Percentiles rank a stretch among this genome's conserved stretches.
Conservation (phyloP, 2,329 filamentous ascomycete species). For the Monascus ruber region DNA sequence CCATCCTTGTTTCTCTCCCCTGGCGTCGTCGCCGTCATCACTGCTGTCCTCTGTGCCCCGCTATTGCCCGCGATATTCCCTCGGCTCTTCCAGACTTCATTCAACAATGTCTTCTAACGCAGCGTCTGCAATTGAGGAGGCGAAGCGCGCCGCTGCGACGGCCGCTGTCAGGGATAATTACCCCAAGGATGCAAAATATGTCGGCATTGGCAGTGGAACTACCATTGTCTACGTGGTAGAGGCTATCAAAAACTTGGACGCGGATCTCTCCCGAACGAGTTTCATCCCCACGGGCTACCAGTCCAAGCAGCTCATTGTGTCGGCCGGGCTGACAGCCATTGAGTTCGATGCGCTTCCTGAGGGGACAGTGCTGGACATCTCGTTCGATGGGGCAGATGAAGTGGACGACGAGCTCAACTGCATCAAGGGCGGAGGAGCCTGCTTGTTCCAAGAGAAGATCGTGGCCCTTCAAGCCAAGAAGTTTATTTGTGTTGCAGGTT, state of each 20-base stretch:
- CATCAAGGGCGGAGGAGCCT: conserved; percentile 97
- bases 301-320: conserved; percentile 73
- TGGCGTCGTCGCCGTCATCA: not conserved
- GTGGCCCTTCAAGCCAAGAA: conserved; percentile 74
- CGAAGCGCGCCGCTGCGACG: conserved; percentile 49
- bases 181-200: conserved; percentile 43
- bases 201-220: conserved; percentile 54
- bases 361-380: conserved; percentile 62
- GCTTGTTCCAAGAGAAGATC: conserved; percentile 93
- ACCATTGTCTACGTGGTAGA: conserved; percentile 59
- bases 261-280: conserved; percentile 49
- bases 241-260: conserved; percentile 43
- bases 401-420: conserved; percentile 90
- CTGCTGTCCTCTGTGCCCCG: not conserved
- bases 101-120: conserved; percentile 14
- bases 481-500: conserved; percentile 78
- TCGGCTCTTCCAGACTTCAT: conserved; percentile 5
- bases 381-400: conserved; percentile 94
- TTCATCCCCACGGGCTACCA: conserved; percentile 92
- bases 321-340: conserved; percentile 64
- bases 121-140: conserved; percentile 39
- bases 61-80: not conserved
- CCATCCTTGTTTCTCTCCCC: conserved; percentile 1
- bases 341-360: conserved; percentile 64
- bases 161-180: conserved; percentile 52